Base-by-base conservation (phyloP, 352 stramenopile species). In the Pythium rhizo-oryzae region DNA sequence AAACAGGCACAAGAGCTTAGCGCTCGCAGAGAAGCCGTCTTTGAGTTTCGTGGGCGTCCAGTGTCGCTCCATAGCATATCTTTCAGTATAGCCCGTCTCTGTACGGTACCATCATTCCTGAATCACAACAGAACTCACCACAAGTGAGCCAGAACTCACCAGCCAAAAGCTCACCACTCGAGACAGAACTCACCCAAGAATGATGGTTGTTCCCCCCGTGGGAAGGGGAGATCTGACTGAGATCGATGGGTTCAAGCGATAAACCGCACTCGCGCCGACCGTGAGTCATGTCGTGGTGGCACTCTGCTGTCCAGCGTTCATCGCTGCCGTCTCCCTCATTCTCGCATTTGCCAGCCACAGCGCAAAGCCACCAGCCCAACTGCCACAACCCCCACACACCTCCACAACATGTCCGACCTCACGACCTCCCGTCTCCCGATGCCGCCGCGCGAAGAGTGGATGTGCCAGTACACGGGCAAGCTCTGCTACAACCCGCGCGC, bases 371-470 rank as follows among this genome's bases (percentile, higher is more conserved):
- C 15, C 2, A 33, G 28, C 8, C 37, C 37, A 43, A 9, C 4
- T 18, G 11, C 5, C 37, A 43, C 37, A 11, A 12, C 37, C 9
- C 2, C 11, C 15, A 41, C 37, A 12, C 9, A 43, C 11, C 37
- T 12, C 37, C 15, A 12, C 11, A 43, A 12, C 8, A 43, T 11
- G 64, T 83, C 8, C 37, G 37, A 33, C 28, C 28, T 7, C 28
- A 33, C 28, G 51, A 78, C 46, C 43, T 85, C 49, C 49, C 55
- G 1, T 73, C 82, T 1, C 51, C 63, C 0, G 68, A 71, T 15
- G 75, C 70, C 9, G 59, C 54, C n/a, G 28, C 67, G 69, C 35
- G 33, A 81, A 43, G 68, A 85, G 57, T 18, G 77, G 41, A 75
- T 87, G 24, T 58, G 37, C 37, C 37, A 43, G 37, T 43, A 43